Evolutionary conservation across 805 yeast genomes (phyloP).

Genomic region (Lipomyces yamanashiensis): DNA sequence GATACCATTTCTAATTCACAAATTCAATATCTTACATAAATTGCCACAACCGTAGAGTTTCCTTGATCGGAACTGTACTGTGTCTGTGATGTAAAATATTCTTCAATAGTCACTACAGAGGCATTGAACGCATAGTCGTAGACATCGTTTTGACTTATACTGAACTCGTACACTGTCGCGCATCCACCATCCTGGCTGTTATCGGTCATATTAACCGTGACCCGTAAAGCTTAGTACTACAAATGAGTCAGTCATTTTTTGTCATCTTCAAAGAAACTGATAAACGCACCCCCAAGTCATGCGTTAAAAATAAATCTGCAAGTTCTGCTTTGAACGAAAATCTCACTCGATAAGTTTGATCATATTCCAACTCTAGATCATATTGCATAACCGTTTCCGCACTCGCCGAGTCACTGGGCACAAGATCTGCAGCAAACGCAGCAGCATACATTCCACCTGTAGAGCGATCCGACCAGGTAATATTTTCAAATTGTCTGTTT

Average conservation of each 20-base stretch:
- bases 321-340: not conserved
- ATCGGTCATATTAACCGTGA: not conserved
- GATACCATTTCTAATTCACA: not conserved
- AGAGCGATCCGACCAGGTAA: too few relatives aligned
- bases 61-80: not conserved
- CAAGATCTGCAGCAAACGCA: not conserved
- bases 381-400: not conserved
- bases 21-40: not conserved
- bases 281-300: not conserved
- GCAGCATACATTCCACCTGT: too few relatives aligned
- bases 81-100: not conserved
- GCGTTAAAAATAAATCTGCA: not conserved
- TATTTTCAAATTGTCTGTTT: too few relatives aligned
- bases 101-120: not conserved
- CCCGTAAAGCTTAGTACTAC: not conserved
- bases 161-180: not conserved
- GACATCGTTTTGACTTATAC: not conserved
- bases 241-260: not conserved
- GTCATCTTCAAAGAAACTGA: too few relatives aligned
- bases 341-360: not conserved
- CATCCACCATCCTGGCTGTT: too few relatives aligned
- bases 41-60: not conserved
- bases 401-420: not conserved
- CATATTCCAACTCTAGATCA: not conserved
- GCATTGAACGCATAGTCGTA: slow-evolving; percentile 6